Conservation (phyloP, 1,284 basidiomycete genomes). For the Leucoagaricus sp. region DNA sequence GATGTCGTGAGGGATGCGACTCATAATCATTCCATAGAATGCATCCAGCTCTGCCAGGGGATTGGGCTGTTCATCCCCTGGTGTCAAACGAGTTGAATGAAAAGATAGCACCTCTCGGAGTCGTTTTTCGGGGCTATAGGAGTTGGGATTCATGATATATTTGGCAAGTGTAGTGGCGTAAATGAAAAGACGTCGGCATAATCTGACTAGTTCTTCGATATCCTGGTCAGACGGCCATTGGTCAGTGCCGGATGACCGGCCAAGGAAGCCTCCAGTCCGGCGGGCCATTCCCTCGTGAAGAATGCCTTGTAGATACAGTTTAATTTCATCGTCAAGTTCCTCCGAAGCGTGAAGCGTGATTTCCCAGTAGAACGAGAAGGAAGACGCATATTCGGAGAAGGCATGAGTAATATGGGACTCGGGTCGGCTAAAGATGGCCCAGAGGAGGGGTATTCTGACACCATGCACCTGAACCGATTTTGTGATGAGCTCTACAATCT, state of each 20-base stretch:
- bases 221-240: constrained; percentile 18
- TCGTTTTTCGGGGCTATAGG: background rate
- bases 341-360: background rate
- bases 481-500: background rate
- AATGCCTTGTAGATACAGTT: background rate
- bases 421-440: background rate
- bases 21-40: background rate
- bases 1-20: background rate
- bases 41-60: background rate
- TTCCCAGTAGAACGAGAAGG: background rate
- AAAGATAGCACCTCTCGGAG: background rate
- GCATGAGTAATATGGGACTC: background rate
- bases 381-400: background rate
- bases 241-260: background rate
- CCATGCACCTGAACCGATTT: background rate
- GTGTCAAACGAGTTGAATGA: background rate
- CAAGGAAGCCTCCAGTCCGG: background rate
- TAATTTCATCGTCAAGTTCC: background rate
- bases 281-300: background rate
- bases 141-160: constrained; percentile 6
- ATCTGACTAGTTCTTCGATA: constrained; percentile 12
- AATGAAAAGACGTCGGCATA: constrained; percentile 22
- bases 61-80: background rate
- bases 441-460: background rate
- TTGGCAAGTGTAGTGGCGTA: constrained; percentile 19